phyloP scores from a whole-genome alignment of 352 stramenopile species.

The Elongisporangium undulatum region DNA sequence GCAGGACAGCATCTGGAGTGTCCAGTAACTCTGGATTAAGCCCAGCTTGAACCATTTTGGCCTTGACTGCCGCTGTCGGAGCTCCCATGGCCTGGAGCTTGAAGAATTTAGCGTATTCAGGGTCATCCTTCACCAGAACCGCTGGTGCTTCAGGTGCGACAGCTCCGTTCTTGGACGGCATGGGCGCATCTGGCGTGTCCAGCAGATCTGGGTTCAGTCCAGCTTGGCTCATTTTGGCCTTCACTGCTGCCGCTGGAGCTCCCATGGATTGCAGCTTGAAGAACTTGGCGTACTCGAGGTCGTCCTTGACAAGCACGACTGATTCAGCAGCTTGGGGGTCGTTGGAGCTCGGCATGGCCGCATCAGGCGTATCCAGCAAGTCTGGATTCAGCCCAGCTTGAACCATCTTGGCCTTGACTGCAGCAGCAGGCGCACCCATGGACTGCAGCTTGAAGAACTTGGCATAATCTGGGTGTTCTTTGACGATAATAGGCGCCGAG shows the following conservation, averaged over 20 bases:
- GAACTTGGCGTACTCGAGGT: slow-evolving; percentile 66
- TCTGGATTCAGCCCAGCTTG: slow-evolving; percentile 53
- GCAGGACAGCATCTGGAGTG: slow-evolving; percentile 45
- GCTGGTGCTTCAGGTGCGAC: not conserved
- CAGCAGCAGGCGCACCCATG: slow-evolving; percentile 45
- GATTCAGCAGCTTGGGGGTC: slow-evolving; percentile 4
- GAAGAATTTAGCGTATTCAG: slow-evolving; percentile 69
- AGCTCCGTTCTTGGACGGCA: slow-evolving; percentile 15
- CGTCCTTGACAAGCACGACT: slow-evolving; percentile 52
- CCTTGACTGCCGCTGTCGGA: slow-evolving; percentile 51
- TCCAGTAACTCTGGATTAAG: slow-evolving; percentile 52
- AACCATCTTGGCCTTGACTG: slow-evolving; percentile 54
- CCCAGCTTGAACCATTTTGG: slow-evolving; percentile 64
- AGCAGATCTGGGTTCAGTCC: slow-evolving; percentile 54
- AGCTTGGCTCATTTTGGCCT: slow-evolving; percentile 62
- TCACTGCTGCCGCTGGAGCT: slow-evolving; percentile 46
- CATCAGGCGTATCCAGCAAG: slow-evolving; percentile 69
- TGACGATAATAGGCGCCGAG: slow-evolving; percentile 33
- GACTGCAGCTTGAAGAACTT: slow-evolving; percentile 76
- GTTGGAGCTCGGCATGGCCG: slow-evolving; percentile 15
- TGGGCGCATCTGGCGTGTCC: slow-evolving; percentile 57
- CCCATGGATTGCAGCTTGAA: slow-evolving; percentile 69
- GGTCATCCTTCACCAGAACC: slow-evolving; percentile 59
- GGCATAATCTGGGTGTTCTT: slow-evolving; percentile 53
- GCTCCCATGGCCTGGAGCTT: slow-evolving; percentile 64